A percentile compares a stretch with the other conserved stretches of the same genome.
phyloP scores from a whole-genome alignment of 2,329 filamentous ascomycete species.

The Gremmenia infestans region DNA sequence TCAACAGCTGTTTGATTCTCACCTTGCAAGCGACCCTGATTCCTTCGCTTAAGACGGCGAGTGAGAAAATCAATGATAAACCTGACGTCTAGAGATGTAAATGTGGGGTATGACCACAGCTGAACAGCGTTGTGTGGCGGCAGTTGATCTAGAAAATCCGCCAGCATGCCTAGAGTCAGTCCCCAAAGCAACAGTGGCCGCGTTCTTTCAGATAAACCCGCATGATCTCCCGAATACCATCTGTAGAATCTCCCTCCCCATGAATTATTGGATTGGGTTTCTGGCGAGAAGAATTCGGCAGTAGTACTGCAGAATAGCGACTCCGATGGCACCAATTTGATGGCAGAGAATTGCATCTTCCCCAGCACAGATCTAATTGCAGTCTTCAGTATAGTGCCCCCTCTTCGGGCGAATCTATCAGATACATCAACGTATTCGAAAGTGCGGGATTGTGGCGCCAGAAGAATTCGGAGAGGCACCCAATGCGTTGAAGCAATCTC shows the following conservation, averaged over 20 bases:
- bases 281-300: slow-evolving; percentile 40
- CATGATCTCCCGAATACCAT: slow-evolving; percentile 31
- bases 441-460: slow-evolving; percentile 56
- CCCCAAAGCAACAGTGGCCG: slow-evolving; percentile 61
- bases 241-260: slow-evolving; percentile 20
- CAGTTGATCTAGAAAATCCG: slow-evolving; percentile 62
- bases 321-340: slow-evolving; percentile 56
- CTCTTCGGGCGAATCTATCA: slow-evolving; percentile 52
- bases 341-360: slow-evolving; percentile 63
- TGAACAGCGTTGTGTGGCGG: slow-evolving; percentile 57
- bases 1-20: slow-evolving; percentile 29
- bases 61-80: slow-evolving; percentile 56
- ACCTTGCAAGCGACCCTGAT: slow-evolving; percentile 31
- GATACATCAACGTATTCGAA: slow-evolving; percentile 60
- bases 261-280: not conserved
- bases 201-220: slow-evolving; percentile 21
- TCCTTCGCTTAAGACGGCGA: slow-evolving; percentile 49
- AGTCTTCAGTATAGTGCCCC: slow-evolving; percentile 48
- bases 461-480: slow-evolving; percentile 58
- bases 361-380: slow-evolving; percentile 54
- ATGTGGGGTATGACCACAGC: slow-evolving; percentile 64
- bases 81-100: slow-evolving; percentile 57
- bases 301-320: slow-evolving; percentile 52
- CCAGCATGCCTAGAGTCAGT: slow-evolving; percentile 60
- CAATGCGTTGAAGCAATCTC: slow-evolving; percentile 66